phyloP scores from a whole-genome alignment of 2,329 filamentous ascomycete genomes.

The Aspergillus pseudoviridinutans region DNA sequence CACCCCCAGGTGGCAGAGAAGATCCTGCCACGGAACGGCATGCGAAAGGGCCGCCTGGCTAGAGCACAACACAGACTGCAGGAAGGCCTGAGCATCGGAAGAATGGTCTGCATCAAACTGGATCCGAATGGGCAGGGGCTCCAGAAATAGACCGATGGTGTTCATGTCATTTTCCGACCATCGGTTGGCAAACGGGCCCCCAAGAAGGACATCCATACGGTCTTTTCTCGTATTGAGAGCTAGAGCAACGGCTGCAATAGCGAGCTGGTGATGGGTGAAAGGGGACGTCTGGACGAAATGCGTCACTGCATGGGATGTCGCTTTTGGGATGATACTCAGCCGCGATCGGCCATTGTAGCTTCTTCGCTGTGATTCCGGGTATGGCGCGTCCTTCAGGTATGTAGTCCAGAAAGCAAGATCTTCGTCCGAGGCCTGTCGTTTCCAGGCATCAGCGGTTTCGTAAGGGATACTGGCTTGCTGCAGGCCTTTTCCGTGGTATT shows the following conservation, averaged over 20 bases:
- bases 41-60: slow-evolving; percentile 3
- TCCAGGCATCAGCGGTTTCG: not conserved
- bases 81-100: not conserved
- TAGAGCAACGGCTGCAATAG: not conserved
- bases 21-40: slow-evolving; percentile 4
- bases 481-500: not conserved
- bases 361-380: not conserved
- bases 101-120: not conserved
- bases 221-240: not conserved
- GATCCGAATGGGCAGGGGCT: slow-evolving; percentile 6
- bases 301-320: not conserved
- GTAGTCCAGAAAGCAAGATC: not conserved
- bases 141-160: slow-evolving; percentile 5
- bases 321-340: not conserved
- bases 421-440: not conserved
- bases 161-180: not conserved
- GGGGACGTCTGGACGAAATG: not conserved
- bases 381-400: not conserved
- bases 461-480: not conserved
- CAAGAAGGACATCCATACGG: slow-evolving; percentile 1
- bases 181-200: slow-evolving; percentile 2
- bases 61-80: not conserved
- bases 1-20: not conserved
- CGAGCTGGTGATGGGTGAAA: slow-evolving; percentile 2
- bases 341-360: not conserved